Evolutionary conservation across 2,329 filamentous ascomycete species (phyloP).

Genomic region (Phaeosphaeria sp.): DNA sequence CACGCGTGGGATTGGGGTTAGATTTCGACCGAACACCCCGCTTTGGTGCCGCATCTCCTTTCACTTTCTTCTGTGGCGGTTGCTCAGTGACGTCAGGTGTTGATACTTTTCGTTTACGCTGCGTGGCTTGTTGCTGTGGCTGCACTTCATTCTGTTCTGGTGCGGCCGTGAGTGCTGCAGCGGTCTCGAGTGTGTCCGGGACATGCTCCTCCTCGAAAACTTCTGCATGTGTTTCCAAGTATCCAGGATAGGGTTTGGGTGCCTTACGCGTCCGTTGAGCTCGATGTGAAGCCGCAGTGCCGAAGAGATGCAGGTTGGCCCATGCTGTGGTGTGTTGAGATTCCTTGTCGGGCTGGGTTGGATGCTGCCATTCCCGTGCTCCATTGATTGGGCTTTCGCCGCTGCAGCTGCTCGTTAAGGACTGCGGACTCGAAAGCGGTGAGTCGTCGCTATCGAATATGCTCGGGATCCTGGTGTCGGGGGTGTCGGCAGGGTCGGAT

Average conservation of each 20-base stretch:
- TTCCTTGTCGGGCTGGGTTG: background rate
- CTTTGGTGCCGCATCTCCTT: background rate
- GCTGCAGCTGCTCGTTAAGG: background rate
- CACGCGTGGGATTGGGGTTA: background rate
- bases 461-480: background rate
- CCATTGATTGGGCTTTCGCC: background rate
- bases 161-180: background rate
- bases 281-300: slow-evolving; percentile 9
- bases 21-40: background rate
- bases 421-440: background rate
- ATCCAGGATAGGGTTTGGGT: background rate
- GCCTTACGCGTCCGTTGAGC: background rate
- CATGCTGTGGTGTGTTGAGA: background rate
- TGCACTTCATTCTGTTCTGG: background rate
- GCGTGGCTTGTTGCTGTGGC: background rate
- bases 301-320: slow-evolving; percentile 3
- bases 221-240: background rate
- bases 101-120: background rate
- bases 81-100: background rate
- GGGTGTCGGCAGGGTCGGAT: background rate
- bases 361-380: background rate
- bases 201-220: too few relatives aligned
- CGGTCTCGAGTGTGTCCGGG: background rate
- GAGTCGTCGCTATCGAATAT: background rate
- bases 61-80: background rate